These are phyloP conservation scores for Alopecurus myosuroides DNA, from an alignment of 176 grass and related monocot genomes.

Conservation along the genomic window DNA sequence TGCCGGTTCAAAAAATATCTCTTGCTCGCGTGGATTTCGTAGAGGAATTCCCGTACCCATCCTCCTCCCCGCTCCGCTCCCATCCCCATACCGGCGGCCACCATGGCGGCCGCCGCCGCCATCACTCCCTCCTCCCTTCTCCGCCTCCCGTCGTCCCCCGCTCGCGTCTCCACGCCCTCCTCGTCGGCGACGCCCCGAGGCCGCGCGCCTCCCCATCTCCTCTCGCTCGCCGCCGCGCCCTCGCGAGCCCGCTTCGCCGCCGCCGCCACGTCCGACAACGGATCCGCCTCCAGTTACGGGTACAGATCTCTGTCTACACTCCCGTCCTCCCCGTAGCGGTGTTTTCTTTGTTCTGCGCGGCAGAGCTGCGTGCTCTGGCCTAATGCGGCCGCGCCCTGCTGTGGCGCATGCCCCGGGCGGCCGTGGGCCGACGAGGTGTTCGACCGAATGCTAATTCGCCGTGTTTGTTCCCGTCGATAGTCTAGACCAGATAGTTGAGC, in stretches of 20 bases:
- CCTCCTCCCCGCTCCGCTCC: too few species aligned
- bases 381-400: not conserved
- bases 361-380: too few species aligned
- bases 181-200: not conserved
- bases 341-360: not conserved
- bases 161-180: not conserved
- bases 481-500: not conserved
- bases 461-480: not conserved
- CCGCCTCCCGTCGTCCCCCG: not conserved
- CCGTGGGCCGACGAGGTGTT: not conserved
- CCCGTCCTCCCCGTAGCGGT: not conserved
- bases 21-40: not conserved
- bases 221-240: constrained; percentile 14
- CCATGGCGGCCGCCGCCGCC: constrained; percentile 31
- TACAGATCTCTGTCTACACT: not conserved
- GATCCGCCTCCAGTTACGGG: constrained; percentile 26
- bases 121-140: not conserved
- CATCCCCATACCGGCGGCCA: not conserved
- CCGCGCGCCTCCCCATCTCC: not conserved
- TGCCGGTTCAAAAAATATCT: constrained; percentile 17
- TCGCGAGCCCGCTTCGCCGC: not conserved
- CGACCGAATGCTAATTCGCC: not conserved
- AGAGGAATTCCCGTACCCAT: not conserved
- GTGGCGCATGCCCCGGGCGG: not conserved
- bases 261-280: not conserved